Base-by-base conservation (phyloP, 371 early-diverging fungal genomes). In the Cladochytrium tenue region DNA sequence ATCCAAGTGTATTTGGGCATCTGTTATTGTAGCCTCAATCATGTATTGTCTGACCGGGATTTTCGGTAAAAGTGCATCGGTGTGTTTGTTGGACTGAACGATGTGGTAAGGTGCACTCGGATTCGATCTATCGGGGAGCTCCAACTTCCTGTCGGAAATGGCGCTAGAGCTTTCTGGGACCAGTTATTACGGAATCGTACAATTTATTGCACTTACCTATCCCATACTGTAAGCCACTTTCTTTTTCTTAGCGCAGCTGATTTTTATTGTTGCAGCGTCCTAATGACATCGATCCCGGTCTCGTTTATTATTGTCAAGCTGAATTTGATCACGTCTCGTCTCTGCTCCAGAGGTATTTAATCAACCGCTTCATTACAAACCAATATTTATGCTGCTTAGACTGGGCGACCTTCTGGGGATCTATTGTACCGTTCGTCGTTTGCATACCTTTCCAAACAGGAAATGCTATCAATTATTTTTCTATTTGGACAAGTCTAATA, bases 371-470 rank as follows among this genome's bases (percentile, higher is more conserved):
- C 53, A 23, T 25, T 23, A 7, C n/a, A 57, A 43, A 56, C 60
- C 27, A 33, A 26, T 51, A 10, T 58, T 31, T 23, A 17, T 33
- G 23, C 25, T 34, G 43, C 3, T 25, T 34, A 72, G 78, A 73
- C 35, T 63, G 66, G 71, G 79, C 81, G 3, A 66, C 34, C 5
- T 79, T 78, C 59, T 81, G 72, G 70, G 74, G 77, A 10, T 65
- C 72, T n/a, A 67, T 69, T 30, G 43, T 79, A 43, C 81, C 81
- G 0, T 76, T 81, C 58, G 31, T 81, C 26, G 64, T 76, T 43
- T 74, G 68, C 26, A 64, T 81, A n/a, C 81, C 81, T 1, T 69
- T 81, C 58, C 79, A 78, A 69, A 81, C 81, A 4, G 81, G 81
- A 7, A 63, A 60, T 1, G 69, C 35, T 50, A 64, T 81, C 55